These are phyloP conservation scores for Plasmodium inui DNA, from an alignment of 169 alveolate genomes.

Conservation along the genomic window DNA sequence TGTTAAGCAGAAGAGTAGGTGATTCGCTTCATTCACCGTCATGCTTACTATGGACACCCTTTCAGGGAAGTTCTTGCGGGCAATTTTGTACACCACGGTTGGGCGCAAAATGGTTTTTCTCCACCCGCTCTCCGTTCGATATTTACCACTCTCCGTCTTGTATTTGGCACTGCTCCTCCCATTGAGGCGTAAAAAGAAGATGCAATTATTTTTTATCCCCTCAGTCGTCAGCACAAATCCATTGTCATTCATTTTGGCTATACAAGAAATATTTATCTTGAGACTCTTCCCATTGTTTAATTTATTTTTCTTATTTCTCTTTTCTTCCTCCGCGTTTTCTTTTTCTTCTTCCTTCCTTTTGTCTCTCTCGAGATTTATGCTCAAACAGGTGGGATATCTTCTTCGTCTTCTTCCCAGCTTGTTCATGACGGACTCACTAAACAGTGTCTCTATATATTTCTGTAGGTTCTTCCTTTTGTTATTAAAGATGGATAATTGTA, in stretches of 20 bases:
- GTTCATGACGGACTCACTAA: not conserved
- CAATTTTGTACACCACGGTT: conserved; percentile 18
- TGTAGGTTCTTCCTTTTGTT: conserved; percentile 36
- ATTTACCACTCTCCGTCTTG: not conserved
- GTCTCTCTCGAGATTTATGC: conserved; percentile 21
- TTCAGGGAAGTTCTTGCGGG: not conserved
- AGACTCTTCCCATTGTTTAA: not conserved
- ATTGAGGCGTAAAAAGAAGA: conserved; percentile 23
- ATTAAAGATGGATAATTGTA: not conserved
- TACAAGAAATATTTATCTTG: conserved; percentile 22
- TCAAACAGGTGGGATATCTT: conserved; percentile 12
- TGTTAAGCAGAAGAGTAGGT: conserved; percentile 44
- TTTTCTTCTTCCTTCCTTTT: conserved; percentile 16
- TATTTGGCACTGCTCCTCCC: not conserved
- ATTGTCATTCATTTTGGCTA: conserved; percentile 13
- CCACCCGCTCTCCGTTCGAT: not conserved
- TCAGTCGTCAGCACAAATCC: conserved; percentile 31
- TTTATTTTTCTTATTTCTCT: not conserved
- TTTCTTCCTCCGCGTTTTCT: conserved; percentile 28
- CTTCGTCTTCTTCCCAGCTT: conserved; percentile 2
- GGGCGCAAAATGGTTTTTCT: conserved; percentile 1
- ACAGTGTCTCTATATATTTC: conserved; percentile 28
- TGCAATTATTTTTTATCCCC: conserved; percentile 40
- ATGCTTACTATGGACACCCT: conserved; percentile 16
- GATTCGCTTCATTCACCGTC: conserved; percentile 28